phyloP scores from a whole-genome alignment of 2,329 filamentous ascomycete species.

The Cladophialophora immunda region DNA sequence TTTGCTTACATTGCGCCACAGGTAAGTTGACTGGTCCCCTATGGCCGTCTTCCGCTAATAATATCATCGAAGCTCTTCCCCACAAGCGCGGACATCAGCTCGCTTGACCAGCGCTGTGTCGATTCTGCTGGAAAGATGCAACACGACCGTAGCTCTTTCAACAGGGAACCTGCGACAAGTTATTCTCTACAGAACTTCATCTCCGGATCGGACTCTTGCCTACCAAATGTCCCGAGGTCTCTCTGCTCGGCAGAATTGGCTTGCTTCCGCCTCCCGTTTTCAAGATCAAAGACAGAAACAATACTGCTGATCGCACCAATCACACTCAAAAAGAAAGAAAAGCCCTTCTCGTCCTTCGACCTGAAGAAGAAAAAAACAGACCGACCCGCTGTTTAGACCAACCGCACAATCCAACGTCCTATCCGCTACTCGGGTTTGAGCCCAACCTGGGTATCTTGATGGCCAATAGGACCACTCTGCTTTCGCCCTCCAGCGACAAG shows the following conservation, averaged over 20 bases:
- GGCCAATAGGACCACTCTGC: background rate
- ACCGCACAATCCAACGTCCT: background rate
- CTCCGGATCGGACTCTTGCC: background rate
- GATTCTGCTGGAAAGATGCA: background rate
- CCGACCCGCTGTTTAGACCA: background rate
- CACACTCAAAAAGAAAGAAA: background rate
- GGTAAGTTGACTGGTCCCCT: background rate
- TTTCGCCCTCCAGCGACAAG: background rate
- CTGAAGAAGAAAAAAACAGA: background rate
- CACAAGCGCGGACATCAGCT: background rate
- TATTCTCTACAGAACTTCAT: background rate
- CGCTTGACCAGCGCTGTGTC: background rate
- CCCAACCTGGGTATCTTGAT: background rate
- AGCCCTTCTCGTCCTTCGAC: constrained; percentile 1
- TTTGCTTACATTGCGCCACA: background rate
- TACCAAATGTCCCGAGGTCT: background rate
- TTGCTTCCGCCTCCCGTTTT: too few species aligned
- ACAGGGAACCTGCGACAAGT: background rate
- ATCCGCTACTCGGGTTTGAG: background rate
- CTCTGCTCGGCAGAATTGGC: too few species aligned
- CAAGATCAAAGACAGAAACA: background rate
- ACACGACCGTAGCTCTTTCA: background rate
- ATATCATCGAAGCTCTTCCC: background rate
- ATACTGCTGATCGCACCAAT: background rate
- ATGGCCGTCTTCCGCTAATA: background rate